A percentile compares a stretch with the other conserved stretches of the same genome.
Conservation (phyloP, 257 asterid genomes). For the Solanum etuberosum region DNA sequence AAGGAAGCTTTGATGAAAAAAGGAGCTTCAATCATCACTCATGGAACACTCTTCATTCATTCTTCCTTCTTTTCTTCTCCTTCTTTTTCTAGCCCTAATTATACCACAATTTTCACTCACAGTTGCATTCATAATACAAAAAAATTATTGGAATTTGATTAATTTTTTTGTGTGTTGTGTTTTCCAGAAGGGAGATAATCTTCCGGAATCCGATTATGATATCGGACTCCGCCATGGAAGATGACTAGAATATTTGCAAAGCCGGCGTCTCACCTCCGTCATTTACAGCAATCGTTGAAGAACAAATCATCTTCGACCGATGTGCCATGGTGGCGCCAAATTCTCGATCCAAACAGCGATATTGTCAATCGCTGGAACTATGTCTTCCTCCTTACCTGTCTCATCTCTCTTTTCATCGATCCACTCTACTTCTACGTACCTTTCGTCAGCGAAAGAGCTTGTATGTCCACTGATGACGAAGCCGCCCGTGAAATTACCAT, state of each 20-base stretch:
- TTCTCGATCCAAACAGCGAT: conserved; percentile 86
- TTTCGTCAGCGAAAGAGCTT: conserved; percentile 38
- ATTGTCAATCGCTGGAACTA: conserved; percentile 86
- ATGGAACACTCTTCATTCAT: neutral
- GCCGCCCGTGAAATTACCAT: conserved; percentile 47
- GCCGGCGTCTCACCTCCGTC: conserved; percentile 88
- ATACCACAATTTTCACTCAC: neutral
- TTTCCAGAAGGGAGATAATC: neutral
- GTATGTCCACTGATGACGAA: conserved; percentile 50
- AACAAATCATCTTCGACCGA: conserved; percentile 14
- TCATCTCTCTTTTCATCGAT: conserved; percentile 75
- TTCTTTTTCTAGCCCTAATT: neutral
- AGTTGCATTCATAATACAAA: neutral
- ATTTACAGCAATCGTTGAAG: conserved; percentile 39
- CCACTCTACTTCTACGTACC: conserved; percentile 83
- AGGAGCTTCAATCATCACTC: neutral
- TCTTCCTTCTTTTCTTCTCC: neutral
- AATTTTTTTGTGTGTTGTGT: neutral
- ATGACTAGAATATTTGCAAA: conserved; percentile 69
- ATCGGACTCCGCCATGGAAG: conserved; percentile 92
- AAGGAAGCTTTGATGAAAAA: conserved; percentile 1
- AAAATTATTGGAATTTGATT: neutral
- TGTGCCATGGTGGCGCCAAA: conserved; percentile 59
- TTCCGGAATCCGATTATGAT: conserved; percentile 31
- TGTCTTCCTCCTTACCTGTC: conserved; percentile 50